These are phyloP conservation scores for Sonneratia alba DNA, from an alignment of 345 rosid genomes.

Conservation along the genomic window DNA sequence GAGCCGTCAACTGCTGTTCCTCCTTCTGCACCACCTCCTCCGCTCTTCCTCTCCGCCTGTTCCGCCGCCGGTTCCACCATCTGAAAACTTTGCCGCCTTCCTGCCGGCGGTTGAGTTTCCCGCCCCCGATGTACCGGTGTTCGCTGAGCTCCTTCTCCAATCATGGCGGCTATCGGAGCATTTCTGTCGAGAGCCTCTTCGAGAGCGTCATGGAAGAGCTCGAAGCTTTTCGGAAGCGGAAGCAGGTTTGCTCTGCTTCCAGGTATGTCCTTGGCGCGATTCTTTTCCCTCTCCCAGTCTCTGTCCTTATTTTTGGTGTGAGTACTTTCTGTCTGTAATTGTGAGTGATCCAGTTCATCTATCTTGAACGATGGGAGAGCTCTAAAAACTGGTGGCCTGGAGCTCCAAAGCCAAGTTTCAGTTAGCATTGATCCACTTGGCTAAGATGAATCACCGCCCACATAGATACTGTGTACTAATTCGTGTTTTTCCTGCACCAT, in stretches of 20 bases:
- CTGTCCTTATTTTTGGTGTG: neutral
- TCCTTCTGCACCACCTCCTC: slow-evolving; percentile 10
- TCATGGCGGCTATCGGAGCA: slow-evolving; percentile 26
- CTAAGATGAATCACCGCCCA: neutral
- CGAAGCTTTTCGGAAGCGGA: slow-evolving; percentile 31
- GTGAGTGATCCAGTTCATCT: neutral
- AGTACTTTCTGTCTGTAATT: neutral
- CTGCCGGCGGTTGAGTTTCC: slow-evolving; percentile 34
- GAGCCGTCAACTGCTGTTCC: slow-evolving; percentile 34
- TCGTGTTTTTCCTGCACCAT: neutral
- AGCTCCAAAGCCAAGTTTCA: neutral
- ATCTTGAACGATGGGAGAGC: neutral
- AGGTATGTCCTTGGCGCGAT: slow-evolving; percentile 30
- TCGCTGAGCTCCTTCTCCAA: slow-evolving; percentile 10
- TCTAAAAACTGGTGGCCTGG: neutral
- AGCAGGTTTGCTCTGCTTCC: slow-evolving; percentile 48
- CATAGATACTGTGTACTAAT: neutral
- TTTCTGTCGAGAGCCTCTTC: slow-evolving; percentile 49
- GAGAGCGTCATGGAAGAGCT: slow-evolving; percentile 62
- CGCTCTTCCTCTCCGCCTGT: slow-evolving; percentile 4
- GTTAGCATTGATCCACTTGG: neutral
- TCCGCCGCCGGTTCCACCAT: slow-evolving; percentile 10
- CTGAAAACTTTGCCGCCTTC: slow-evolving; percentile 20
- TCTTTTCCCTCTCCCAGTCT: neutral
- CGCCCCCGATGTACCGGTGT: slow-evolving; percentile 15